Evolutionary conservation across 1,139 yeast genomes (phyloP).

Genomic region (Taphrina deformans): DNA sequence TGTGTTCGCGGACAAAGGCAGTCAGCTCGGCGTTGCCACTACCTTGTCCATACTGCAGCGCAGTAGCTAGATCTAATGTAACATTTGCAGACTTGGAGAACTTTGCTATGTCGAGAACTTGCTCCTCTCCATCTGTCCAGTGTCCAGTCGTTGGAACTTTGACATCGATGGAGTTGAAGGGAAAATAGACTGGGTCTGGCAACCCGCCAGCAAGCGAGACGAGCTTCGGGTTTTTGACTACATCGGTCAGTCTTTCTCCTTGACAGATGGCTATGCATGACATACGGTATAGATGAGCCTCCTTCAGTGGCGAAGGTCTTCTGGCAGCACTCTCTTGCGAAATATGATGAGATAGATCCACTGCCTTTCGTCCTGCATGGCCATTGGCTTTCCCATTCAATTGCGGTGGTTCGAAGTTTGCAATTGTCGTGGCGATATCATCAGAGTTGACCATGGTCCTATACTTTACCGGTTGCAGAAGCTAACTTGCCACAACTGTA

Average conservation of each 20-base stretch:
- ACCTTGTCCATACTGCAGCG: constrained; percentile 89
- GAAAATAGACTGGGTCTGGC: constrained; percentile 87
- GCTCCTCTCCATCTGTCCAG: constrained; percentile 43
- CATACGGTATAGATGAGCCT: constrained; percentile 50
- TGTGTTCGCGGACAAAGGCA: constrained; percentile 74
- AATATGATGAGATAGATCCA: constrained; percentile 71
- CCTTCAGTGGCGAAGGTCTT: constrained; percentile 75
- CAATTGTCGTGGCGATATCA: background rate
- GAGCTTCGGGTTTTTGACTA: constrained; percentile 69
- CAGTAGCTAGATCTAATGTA: constrained; percentile 73
- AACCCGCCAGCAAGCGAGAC: constrained; percentile 94
- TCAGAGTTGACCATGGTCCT: background rate
- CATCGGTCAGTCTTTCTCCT: constrained; percentile 43
- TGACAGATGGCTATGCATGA: constrained; percentile 48
- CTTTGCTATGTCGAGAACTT: constrained; percentile 33
- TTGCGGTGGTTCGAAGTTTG: constrained; percentile 7
- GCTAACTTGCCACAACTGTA: too few relatives aligned
- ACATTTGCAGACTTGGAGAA: constrained; percentile 49
- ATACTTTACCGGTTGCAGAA: too few relatives aligned
- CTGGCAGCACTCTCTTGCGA: constrained; percentile 79
- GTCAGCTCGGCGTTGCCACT: constrained; percentile 74
- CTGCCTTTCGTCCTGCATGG: constrained; percentile 48
- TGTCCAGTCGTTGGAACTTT: constrained; percentile 59
- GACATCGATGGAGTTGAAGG: constrained; percentile 76
- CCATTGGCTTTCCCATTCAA: constrained; percentile 3